Percentiles rank a stretch among this genome's conserved stretches.
These are phyloP conservation scores for Lipomyces mesembrius DNA, from an alignment of 805 yeast species.

Conservation along the genomic window DNA sequence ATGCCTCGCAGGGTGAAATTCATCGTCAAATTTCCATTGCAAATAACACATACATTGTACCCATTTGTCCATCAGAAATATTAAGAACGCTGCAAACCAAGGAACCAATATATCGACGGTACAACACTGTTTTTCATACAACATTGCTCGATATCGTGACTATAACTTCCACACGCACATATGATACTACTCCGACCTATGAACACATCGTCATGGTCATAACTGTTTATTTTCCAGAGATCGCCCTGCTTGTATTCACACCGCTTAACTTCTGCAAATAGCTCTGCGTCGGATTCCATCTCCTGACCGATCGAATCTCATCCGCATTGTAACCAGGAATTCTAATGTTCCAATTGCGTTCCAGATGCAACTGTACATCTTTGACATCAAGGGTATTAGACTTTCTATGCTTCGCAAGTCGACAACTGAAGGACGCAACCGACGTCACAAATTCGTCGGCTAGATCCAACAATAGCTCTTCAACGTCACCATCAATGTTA, in stretches of 20 bases:
- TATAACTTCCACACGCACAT: neutral
- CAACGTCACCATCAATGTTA: conserved; percentile 91
- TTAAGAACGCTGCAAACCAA: neutral
- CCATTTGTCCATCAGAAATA: neutral
- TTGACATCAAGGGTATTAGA: conserved; percentile 83
- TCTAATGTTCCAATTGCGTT: conserved; percentile 90
- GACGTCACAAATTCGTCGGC: conserved; percentile 95
- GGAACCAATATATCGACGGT: neutral
- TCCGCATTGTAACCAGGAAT: conserved; percentile 93
- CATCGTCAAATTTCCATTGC: neutral
- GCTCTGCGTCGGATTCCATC: conserved; percentile 48
- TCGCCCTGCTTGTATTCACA: conserved; percentile 35
- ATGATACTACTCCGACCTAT: neutral
- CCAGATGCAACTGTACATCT: conserved; percentile 90
- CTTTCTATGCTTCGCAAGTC: conserved; percentile 92
- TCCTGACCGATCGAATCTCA: conserved; percentile 67
- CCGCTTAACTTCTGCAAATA: conserved; percentile 49
- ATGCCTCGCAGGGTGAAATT: neutral
- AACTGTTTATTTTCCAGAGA: conserved; percentile 28
- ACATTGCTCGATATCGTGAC: neutral
- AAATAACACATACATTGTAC: neutral
- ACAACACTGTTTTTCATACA: neutral
- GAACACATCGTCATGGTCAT: neutral
- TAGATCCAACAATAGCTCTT: conserved; percentile 83
- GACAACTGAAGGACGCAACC: conserved; percentile 91